These are phyloP conservation scores for Cyberlindnera veronae DNA, from an alignment of 805 yeast genomes.

Conservation along the genomic window DNA sequence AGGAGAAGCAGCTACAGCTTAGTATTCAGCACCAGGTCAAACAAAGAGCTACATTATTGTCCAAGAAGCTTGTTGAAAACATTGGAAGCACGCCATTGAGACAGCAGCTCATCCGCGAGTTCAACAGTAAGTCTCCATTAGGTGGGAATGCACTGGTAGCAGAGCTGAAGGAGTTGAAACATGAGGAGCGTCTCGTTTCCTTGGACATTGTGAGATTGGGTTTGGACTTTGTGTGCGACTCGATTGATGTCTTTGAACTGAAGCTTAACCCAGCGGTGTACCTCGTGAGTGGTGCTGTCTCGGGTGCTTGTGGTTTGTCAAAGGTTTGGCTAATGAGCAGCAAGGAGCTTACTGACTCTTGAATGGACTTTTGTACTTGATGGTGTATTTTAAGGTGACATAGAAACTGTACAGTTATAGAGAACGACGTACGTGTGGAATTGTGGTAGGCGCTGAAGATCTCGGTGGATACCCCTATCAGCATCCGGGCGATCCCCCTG, in stretches of 20 bases:
- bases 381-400: background rate
- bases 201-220: slow-evolving; percentile 40
- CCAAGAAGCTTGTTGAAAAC: slow-evolving; percentile 34
- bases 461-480: too few relatives aligned
- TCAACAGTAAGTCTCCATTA: slow-evolving; percentile 22
- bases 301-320: slow-evolving; percentile 25
- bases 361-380: background rate
- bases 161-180: slow-evolving; percentile 33
- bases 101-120: slow-evolving; percentile 30
- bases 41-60: slow-evolving; percentile 44
- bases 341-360: slow-evolving; percentile 15
- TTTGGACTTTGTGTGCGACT: slow-evolving; percentile 47
- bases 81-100: slow-evolving; percentile 27
- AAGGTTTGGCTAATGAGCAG: slow-evolving; percentile 26
- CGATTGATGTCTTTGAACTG: slow-evolving; percentile 42
- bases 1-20: slow-evolving; percentile 48
- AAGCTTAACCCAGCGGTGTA: slow-evolving; percentile 26
- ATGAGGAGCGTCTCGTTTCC: slow-evolving; percentile 34
- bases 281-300: slow-evolving; percentile 19
- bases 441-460: too few relatives aligned
- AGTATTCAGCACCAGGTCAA: slow-evolving; percentile 61
- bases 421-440: too few relatives aligned
- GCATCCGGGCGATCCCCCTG: too few relatives aligned
- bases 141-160: slow-evolving; percentile 9
- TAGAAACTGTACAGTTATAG: too few relatives aligned